Percentiles rank a stretch among this genome's conserved stretches.
Conservation (phyloP, 805 yeast genomes). For the Candida xiaguanensis region DNA sequence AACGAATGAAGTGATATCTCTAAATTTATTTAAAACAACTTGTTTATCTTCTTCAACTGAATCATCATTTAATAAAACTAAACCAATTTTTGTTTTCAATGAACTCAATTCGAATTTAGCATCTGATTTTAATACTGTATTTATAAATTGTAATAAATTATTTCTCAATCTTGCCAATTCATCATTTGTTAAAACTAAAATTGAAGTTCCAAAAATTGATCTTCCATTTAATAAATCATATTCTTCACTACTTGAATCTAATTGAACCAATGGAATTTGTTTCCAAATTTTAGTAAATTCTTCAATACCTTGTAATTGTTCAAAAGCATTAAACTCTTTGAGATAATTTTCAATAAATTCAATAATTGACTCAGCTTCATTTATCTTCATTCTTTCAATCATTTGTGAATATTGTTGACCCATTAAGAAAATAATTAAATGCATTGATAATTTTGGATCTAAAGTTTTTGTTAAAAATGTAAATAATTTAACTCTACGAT, state of each 20-base stretch:
- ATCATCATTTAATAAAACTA: constrained; percentile 44
- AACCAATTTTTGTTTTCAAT: constrained; percentile 50
- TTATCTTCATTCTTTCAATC: constrained; percentile 50
- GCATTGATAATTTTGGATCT: constrained; percentile 63
- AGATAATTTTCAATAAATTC: constrained; percentile 73
- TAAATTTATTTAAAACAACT: constrained; percentile 30
- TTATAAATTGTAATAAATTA: constrained; percentile 54
- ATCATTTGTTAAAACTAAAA: constrained; percentile 45
- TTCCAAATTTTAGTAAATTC: constrained; percentile 53
- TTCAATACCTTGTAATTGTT: constrained; percentile 57
- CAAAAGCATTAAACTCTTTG: constrained; percentile 61
- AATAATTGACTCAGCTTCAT: constrained; percentile 63
- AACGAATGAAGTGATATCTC: constrained; percentile 30
- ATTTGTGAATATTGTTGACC: constrained; percentile 64
- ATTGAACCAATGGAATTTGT: constrained; percentile 38
- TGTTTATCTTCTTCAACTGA: constrained; percentile 24
- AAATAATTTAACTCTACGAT: constrained; percentile 84
- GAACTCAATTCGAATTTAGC: constrained; percentile 21
- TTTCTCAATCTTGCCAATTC: constrained; percentile 50
- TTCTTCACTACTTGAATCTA: constrained; percentile 37
- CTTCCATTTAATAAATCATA: constrained; percentile 42
- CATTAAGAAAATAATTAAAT: constrained; percentile 69
- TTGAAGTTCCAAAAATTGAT: constrained; percentile 60
- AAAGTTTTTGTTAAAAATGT: constrained; percentile 74
- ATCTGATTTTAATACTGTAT: constrained; percentile 40